Evolutionary conservation across 495 filamentous ascomycete species (phyloP), one percentile per base, ranked within the genome.

Genomic region (Aspergillus kassunensis): DNA sequence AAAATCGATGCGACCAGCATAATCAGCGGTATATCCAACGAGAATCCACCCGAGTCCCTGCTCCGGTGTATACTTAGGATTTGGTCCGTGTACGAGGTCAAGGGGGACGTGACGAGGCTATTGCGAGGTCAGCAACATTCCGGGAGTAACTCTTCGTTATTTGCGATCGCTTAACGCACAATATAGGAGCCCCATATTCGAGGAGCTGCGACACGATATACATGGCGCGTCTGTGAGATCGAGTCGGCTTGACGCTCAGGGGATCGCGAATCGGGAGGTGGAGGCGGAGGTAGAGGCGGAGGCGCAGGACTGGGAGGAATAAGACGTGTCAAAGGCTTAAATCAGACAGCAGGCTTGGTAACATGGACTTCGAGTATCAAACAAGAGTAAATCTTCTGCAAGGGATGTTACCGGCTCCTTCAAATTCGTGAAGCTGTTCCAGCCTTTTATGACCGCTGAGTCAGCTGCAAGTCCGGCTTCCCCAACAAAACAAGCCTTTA

Each of bases 1-100:
- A 96, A 71, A 47, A 97, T 83, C 9, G 90, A 96, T 12, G 93
- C 87, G 36, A 95, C 83, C 23, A 98, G 88, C 93, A 98, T 98
- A 57, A 98, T 98, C 54, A 97, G 68, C 5, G 93, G 95, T 39
- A 96, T 98, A 64, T 98, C 88, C 36, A 85, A 68, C 9, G 86
- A 88, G 74, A 98, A 98, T 30, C 93, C 93, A 16, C 86, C 88
- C 37, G 90, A 96, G 25, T 84, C 89, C 62, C 85, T 86, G 25
- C 69, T 79, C 56, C 83, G 80, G 65, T 96, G 82, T 70, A 98
- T 97, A 62, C 85, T 87, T 53, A 88, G 79, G 56, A 93, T 96
- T 71, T 98, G 91, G 72, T 96, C 91, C 51, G 84, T 80, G 70
- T 96, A 96, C 54, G 87, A 91, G 16, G 91, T 85, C 27, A 96